phyloP scores from a whole-genome alignment of 2,329 filamentous ascomycete genomes.

The Neocatenulostroma microsporum region DNA sequence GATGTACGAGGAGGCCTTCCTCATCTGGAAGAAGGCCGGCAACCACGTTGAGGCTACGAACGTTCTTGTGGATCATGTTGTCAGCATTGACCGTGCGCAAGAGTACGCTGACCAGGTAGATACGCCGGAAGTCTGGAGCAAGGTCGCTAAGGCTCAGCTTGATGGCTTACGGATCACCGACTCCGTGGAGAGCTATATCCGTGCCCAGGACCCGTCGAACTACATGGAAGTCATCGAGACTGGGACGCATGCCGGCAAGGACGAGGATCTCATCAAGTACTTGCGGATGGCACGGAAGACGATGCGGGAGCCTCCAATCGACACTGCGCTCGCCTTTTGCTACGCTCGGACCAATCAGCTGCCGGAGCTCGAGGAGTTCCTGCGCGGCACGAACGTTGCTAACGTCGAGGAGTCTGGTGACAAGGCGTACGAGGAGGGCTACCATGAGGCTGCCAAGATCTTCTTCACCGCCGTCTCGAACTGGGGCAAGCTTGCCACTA shows the following conservation, averaged over 20 bases:
- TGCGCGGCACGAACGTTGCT: slow-evolving; percentile 85
- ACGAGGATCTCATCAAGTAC: slow-evolving; percentile 94
- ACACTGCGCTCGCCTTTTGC: slow-evolving; percentile 89
- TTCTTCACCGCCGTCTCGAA: slow-evolving; percentile 98
- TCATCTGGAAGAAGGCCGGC: slow-evolving; percentile 96
- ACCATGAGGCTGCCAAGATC: slow-evolving; percentile 95
- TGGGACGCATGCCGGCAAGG: slow-evolving; percentile 89
- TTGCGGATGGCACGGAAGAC: slow-evolving; percentile 97
- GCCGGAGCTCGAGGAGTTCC: slow-evolving; percentile 89
- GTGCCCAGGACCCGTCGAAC: slow-evolving; percentile 85
- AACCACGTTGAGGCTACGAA: slow-evolving; percentile 81
- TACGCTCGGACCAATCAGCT: slow-evolving; percentile 89
- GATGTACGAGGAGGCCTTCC: slow-evolving; percentile 91
- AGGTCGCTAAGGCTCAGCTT: slow-evolving; percentile 94
- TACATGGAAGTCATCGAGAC: slow-evolving; percentile 95
- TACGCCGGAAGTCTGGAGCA: slow-evolving; percentile 92
- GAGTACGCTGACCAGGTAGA: slow-evolving; percentile 94
- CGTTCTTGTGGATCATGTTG: slow-evolving; percentile 90
- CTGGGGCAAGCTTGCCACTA: slow-evolving; percentile 98
- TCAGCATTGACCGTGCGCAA: slow-evolving; percentile 95
- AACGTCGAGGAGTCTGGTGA: slow-evolving; percentile 96
- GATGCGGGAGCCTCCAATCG: slow-evolving; percentile 82
- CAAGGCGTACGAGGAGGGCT: slow-evolving; percentile 91
- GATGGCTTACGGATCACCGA: slow-evolving; percentile 90
- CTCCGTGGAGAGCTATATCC: slow-evolving; percentile 94